Base-by-base conservation (phyloP, 257 asterid genomes). In the Eucommia ulmoides region DNA sequence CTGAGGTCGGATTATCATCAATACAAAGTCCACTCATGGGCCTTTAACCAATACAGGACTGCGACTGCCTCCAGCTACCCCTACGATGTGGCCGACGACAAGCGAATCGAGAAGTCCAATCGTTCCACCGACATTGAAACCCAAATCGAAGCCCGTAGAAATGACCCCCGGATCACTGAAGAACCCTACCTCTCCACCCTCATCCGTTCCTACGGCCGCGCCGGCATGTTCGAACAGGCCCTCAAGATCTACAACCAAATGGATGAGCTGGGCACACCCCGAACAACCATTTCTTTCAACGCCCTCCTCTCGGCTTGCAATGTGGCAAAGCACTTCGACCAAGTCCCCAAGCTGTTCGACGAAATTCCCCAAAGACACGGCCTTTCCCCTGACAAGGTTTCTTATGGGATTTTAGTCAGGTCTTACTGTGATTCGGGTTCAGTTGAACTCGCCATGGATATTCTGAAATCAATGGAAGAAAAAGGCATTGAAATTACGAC, bases 151-250 rank as follows among this genome's bases (percentile, higher is more conserved):
- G 69, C 93, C 29, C 95, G 77, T 70, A 82, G 84, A 68, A 73
- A 68, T 17, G 65, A 57, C 16, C 74, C 94, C 41, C 70, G 74
- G 52, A 76, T 84, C 60, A 74, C 68, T 23, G 63, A 78, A 2
- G 97, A 88, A 53, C 74, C 76, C 21, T 88, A 75, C 75, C 72
- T 88, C 38, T 63, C 83, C 2, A 65, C 84, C 52, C 66, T 88
- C 47, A 88, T 88, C 26, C 83, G 87, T 24, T 84, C 89, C 0
- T 88, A 88, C 33, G 95, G 94, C 46, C 42, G 70, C 41, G 87
- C 69, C n/a, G 94, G 93, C 1, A 77, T 88, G 97, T 58, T 79
- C 50, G 87, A 88, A 11, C 77, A 82, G 33, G 85, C 95, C 20
- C 59, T 74, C 42, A 58, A 49, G 1, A 75, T 79, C 3, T 88